Percentiles rank a stretch among this genome's conserved stretches.
phyloP scores from a whole-genome alignment of 2,329 filamentous ascomycete genomes.

The Plectosphaerella sp. region DNA sequence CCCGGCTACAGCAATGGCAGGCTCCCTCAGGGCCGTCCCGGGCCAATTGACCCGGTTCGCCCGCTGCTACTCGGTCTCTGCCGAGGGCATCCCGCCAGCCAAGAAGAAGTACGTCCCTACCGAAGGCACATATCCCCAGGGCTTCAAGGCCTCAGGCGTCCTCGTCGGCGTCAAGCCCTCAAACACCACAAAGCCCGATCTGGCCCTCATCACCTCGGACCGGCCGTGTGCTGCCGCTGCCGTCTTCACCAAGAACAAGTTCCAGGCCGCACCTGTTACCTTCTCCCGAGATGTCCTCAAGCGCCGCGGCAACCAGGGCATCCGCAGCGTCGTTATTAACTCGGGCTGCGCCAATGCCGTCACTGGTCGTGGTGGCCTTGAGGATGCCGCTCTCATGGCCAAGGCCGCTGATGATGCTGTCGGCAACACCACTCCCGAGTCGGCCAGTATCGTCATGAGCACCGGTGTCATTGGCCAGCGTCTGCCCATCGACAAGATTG shows the following conservation, averaged over 20 bases:
- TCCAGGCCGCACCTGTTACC: conserved; percentile 92
- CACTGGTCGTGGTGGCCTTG: conserved; percentile 81
- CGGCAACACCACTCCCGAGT: conserved; percentile 32
- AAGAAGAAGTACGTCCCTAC: conserved; percentile 91
- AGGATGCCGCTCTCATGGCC: conserved; percentile 86
- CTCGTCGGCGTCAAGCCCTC: conserved; percentile 91
- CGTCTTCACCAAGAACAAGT: conserved; percentile 97
- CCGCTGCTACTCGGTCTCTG: conserved; percentile 56
- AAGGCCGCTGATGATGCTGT: conserved; percentile 64
- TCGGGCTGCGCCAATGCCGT: conserved; percentile 97
- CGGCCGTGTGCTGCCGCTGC: conserved; percentile 81
- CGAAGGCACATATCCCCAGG: conserved; percentile 81
- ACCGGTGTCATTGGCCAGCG: conserved; percentile 96
- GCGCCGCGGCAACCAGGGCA: conserved; percentile 60
- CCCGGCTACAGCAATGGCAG: conserved; percentile 4
- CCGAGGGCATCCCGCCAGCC: conserved; percentile 62
- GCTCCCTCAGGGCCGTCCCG: conserved; percentile 11
- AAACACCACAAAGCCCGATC: conserved; percentile 87
- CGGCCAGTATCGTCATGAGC: conserved; percentile 90
- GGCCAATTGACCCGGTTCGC: conserved; percentile 14
- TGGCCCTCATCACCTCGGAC: conserved; percentile 85
- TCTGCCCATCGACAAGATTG: conserved; percentile 87
- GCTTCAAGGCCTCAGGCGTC: conserved; percentile 81
- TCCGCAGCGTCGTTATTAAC: conserved; percentile 85
- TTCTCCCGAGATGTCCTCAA: conserved; percentile 72